Percentiles rank a stretch among this genome's conserved stretches.
phyloP scores from a whole-genome alignment of 306 rosid species.

The Sphenostylis stenocarpa region DNA sequence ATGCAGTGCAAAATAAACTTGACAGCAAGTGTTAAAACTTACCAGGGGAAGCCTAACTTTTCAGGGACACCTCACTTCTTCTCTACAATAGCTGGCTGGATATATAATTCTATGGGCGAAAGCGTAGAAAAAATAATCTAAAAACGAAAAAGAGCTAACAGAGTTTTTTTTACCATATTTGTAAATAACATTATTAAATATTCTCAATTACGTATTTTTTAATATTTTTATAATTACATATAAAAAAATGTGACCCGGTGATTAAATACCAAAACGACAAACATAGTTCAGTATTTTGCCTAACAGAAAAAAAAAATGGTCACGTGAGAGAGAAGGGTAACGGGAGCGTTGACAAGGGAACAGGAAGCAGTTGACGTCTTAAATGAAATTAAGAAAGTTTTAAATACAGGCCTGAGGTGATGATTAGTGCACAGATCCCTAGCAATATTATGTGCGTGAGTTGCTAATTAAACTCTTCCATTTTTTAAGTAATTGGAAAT shows the following conservation, averaged over 20 bases:
- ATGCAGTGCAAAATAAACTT: too few relatives aligned
- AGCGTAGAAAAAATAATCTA: background rate
- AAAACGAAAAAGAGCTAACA: background rate
- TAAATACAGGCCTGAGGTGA: conserved; percentile 38
- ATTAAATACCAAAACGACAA: too few relatives aligned
- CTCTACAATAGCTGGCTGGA: background rate
- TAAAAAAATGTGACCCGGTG: too few relatives aligned
- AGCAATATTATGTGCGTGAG: conserved; percentile 24
- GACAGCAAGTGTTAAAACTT: background rate
- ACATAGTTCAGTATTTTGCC: too few relatives aligned
- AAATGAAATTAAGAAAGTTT: conserved; percentile 25
- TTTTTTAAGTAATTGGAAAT: background rate
- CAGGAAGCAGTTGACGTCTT: conserved; percentile 39
- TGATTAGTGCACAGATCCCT: conserved; percentile 75
- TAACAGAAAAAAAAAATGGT: background rate
- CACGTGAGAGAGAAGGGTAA: conserved; percentile 39
- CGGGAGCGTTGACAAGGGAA: conserved; percentile 41
- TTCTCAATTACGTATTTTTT: too few relatives aligned
- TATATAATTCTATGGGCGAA: background rate
- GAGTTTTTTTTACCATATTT: background rate
- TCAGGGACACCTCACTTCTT: background rate
- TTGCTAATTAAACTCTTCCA: background rate
- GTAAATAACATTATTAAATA: too few relatives aligned
- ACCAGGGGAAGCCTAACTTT: background rate
- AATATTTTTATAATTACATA: too few relatives aligned